Evolutionary conservation across 202 grass and related monocot species (phyloP), one percentile per base, ranked within the genome.

Genomic region (Tripidium arundinaceum): DNA sequence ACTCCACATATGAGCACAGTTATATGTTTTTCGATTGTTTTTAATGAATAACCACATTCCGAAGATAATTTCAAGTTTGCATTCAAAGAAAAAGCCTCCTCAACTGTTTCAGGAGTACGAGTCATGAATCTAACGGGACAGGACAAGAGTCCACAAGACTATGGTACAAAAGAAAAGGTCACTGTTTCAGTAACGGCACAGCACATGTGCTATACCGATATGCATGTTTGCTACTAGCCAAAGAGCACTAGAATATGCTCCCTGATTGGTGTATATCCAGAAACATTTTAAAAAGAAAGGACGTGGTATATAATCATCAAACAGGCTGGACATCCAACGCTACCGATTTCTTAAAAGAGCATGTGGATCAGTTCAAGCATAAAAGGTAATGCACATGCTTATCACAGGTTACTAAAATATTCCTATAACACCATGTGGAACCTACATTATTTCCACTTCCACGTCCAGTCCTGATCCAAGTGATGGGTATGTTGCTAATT

Each of bases 351-450:
- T 57, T 39, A 12, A 36, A 69, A 5, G 8, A 70, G 21, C 77
- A 70, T 70, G 65, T 60, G 50, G 65, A 80, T 60, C 16, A 22
- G 65, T 28, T 45, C 25, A 31, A 70, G 49, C 77, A 80, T 70
- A 60, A 59, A 80, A 70, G 50, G 15, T 43, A 70, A 22, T 21
- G 11, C 25, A 33, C 65, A 80, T 60, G 78, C 31, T 61, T 60
- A 77, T 85, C 67, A 73, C 40, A 67, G n/a, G 65, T 39, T 42
- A 18, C 25, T 82, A 85, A 60, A 74, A 8, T 42, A 77, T 81
- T 81, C 18, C 16, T 19, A 42, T 11, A 59, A 76, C 66, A 41
- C 27, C 62, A 43, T 67, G 62, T 26, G 34, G 31, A 68, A 39
- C 22, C 31, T 55, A 79, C 24, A 66, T 27, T 54, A 27, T 55